Conservation (phyloP, 1,139 yeast genomes). For the Candida pseudocylindracea region DNA sequence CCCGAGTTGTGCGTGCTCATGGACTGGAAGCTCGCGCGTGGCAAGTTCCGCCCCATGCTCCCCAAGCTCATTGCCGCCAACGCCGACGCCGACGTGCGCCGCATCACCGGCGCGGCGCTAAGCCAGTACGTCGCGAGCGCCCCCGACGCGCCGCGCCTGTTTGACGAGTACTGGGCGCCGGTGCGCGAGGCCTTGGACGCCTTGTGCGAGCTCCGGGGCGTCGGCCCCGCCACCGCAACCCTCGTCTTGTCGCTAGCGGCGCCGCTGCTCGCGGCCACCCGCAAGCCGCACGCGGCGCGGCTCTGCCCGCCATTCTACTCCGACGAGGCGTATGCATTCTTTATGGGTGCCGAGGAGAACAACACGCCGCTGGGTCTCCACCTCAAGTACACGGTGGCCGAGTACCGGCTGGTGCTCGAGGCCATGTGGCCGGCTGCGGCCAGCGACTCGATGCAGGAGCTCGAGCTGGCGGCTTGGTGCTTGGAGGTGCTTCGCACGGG, state of each 20-base stretch:
- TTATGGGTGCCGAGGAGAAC: conserved; percentile 7
- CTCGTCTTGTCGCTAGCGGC: conserved; percentile 14
- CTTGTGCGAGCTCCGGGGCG: conserved; percentile 17
- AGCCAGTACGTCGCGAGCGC: conserved; percentile 6
- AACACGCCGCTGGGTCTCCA: conserved; percentile 10
- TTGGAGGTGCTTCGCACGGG: neutral
- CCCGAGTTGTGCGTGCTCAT: conserved; percentile 15
- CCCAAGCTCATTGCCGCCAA: conserved; percentile 19
- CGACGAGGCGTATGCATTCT: conserved; percentile 20
- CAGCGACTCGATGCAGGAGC: neutral
- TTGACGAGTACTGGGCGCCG: conserved; percentile 4
- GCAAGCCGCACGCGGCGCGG: too few species aligned
- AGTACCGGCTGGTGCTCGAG: conserved; percentile 12
- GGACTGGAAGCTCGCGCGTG: conserved; percentile 29
- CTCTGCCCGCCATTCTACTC: conserved; percentile 24
- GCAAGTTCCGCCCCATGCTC: conserved; percentile 21
- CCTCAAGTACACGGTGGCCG: conserved; percentile 19
- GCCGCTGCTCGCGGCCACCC: conserved; percentile 4
- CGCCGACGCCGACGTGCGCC: conserved; percentile 8
- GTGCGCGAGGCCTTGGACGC: conserved; percentile 10
- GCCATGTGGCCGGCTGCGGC: neutral
- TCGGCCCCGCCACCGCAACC: conserved; percentile 30
- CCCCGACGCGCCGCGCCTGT: conserved; percentile 1
- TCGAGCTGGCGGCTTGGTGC: conserved; percentile 1
- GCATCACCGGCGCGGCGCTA: conserved; percentile 11